Conservation (phyloP, 768 basidiomycete genomes). For the Mycena vulgaris region DNA sequence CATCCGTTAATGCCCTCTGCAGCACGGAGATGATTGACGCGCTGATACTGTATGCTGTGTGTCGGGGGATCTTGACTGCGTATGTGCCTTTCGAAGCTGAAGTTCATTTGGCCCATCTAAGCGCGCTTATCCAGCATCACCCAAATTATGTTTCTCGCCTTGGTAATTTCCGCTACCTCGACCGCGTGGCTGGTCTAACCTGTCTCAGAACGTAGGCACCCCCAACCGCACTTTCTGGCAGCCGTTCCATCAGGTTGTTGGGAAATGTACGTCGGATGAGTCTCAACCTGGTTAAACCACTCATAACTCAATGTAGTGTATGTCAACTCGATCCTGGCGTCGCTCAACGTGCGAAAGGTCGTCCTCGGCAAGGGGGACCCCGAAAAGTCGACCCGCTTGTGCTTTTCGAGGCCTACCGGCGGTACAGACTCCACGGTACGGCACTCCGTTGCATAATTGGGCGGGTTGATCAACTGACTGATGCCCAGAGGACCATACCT, state of each 20-base stretch:
- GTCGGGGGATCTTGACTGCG: constrained; percentile 26
- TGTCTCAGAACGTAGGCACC: constrained; percentile 16
- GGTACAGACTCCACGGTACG: constrained; percentile 22
- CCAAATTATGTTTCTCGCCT: constrained; percentile 23
- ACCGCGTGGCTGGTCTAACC: neutral
- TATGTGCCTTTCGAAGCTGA: neutral
- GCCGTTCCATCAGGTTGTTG: constrained; percentile 30
- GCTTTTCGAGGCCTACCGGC: neutral
- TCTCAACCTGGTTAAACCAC: too few relatives aligned
- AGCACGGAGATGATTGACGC: constrained; percentile 30
- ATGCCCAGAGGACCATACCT: constrained; percentile 8
- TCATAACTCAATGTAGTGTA: constrained; percentile 14
- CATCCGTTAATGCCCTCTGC: neutral
- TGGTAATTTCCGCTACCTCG: constrained; percentile 11
- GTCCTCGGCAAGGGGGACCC: constrained; percentile 22
- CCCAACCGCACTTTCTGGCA: constrained; percentile 25
- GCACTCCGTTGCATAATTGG: neutral
- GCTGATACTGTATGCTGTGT: constrained; percentile 20
- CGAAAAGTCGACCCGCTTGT: neutral
- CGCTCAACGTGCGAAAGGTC: constrained; percentile 20
- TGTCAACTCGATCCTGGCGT: constrained; percentile 27
- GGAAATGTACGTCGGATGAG: constrained; percentile 18
- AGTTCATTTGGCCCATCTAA: neutral
- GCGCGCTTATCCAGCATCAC: neutral
- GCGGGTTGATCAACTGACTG: neutral